Conservation (phyloP, 192 early-diverging fungal species). For the Coemansia sp. region DNA sequence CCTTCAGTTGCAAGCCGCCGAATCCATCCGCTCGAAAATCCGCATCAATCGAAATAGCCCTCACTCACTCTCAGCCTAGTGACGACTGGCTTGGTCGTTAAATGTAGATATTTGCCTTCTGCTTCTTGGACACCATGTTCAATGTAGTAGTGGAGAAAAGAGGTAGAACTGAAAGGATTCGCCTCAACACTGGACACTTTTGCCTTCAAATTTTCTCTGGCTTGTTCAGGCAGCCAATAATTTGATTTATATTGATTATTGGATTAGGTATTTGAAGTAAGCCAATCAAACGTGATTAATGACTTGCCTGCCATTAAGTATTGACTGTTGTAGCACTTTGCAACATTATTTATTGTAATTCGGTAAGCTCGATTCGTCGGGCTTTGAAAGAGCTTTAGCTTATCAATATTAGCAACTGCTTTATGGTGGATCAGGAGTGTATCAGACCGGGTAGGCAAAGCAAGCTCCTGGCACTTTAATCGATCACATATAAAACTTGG, state of each 20-base stretch:
- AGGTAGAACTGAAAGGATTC: constrained; percentile 16
- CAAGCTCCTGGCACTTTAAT: constrained; percentile 57
- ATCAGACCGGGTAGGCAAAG: constrained; percentile 88
- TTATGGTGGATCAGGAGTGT: constrained; percentile 93
- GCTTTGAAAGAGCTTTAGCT: constrained; percentile 64
- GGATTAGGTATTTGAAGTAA: background rate
- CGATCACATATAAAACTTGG: constrained; percentile 75
- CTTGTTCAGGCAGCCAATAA: background rate
- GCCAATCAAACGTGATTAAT: background rate
- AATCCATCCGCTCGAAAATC: constrained; percentile 13
- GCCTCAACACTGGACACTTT: background rate
- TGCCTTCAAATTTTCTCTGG: constrained; percentile 1
- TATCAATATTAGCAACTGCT: constrained; percentile 95
- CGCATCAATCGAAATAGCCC: constrained; percentile 1
- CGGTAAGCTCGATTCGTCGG: no score
- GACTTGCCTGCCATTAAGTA: no score
- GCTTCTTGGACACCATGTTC: constrained; percentile 54
- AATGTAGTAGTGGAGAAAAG: constrained; percentile 45
- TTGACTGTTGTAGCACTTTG: no score
- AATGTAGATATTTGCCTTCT: constrained; percentile 45
- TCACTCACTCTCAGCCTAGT: background rate
- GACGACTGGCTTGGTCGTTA: background rate
- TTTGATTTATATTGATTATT: background rate
- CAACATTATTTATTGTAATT: no score
- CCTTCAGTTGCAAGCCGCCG: background rate